Percentiles rank a stretch among this genome's conserved stretches.
phyloP scores from a whole-genome alignment of 495 filamentous ascomycete genomes.

The Podospora bellae-mahoneyi region DNA sequence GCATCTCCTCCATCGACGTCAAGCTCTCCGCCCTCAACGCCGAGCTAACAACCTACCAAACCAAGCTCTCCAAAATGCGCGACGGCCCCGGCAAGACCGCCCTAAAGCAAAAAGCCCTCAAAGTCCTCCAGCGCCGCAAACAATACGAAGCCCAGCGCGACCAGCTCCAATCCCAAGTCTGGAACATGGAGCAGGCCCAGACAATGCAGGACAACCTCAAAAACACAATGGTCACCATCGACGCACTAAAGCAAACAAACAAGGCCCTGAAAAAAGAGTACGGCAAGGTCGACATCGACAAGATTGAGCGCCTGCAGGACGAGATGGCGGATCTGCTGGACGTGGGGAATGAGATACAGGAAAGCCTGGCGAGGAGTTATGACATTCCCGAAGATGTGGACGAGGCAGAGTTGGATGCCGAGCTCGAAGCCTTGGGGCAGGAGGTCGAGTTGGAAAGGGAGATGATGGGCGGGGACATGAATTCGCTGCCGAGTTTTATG shows the following conservation, averaged over 20 bases:
- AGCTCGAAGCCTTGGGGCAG: slow-evolving; percentile 89
- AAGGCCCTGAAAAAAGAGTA: slow-evolving; percentile 93
- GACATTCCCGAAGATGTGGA: slow-evolving; percentile 97
- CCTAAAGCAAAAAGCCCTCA: slow-evolving; percentile 90
- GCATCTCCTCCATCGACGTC: slow-evolving; percentile 87
- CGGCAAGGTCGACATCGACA: slow-evolving; percentile 93
- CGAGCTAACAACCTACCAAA: slow-evolving; percentile 85
- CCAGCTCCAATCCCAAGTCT: slow-evolving; percentile 89
- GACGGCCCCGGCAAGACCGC: slow-evolving; percentile 93
- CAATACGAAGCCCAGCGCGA: slow-evolving; percentile 94
- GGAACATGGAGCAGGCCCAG: slow-evolving; percentile 99
- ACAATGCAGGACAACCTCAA: slow-evolving; percentile 99
- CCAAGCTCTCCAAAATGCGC: slow-evolving; percentile 87
- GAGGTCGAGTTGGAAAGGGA: slow-evolving; percentile 73
- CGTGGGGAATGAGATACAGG: slow-evolving; percentile 96
- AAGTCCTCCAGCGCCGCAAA: slow-evolving; percentile 92
- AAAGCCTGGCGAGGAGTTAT: slow-evolving; percentile 89
- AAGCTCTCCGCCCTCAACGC: slow-evolving; percentile 89
- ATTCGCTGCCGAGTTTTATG: slow-evolving; percentile 76
- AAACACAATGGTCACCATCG: slow-evolving; percentile 97
- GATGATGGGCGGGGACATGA: slow-evolving; percentile 45
- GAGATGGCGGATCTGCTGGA: slow-evolving; percentile 99
- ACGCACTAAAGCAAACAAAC: slow-evolving; percentile 94
- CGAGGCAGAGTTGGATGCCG: slow-evolving; percentile 94
- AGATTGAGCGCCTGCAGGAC: slow-evolving; percentile 97